phyloP scores from a whole-genome alignment of 768 basidiomycete genomes.

The Mycena galericulata region DNA sequence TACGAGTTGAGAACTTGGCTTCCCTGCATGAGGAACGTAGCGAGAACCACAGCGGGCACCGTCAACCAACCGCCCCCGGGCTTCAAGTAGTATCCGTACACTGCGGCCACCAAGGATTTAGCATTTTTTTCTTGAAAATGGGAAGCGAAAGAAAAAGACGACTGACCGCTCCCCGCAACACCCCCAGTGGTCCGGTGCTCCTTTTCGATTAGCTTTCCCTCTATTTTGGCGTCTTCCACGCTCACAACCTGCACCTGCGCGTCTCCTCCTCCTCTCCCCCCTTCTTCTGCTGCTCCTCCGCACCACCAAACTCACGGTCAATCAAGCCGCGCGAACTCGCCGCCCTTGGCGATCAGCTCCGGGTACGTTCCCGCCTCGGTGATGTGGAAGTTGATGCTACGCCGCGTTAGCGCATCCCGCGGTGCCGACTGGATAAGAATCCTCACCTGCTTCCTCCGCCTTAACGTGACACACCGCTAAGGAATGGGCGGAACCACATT shows the following conservation, averaged over 20 bases:
- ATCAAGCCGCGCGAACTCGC: conserved; percentile 68
- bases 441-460: no score
- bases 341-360: conserved; percentile 59
- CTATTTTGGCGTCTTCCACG: conserved; percentile 57
- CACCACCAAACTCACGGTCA: conserved; percentile 68
- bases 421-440: neutral
- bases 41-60: conserved; percentile 61
- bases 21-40: conserved; percentile 69
- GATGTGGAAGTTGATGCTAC: conserved; percentile 80
- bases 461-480: conserved; percentile 35
- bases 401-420: neutral
- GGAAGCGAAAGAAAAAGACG: conserved; percentile 6
- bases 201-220: conserved; percentile 74
- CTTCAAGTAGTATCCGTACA: conserved; percentile 68
- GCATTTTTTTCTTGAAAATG: neutral
- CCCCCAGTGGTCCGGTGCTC: conserved; percentile 76
- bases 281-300: conserved; percentile 38
- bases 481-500: neutral
- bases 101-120: conserved; percentile 42
- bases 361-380: conserved; percentile 74
- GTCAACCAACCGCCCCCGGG: conserved; percentile 67
- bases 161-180: conserved; percentile 60
- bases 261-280: conserved; percentile 41
- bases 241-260: conserved; percentile 18
- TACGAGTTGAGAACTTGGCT: conserved; percentile 73